phyloP scores from a whole-genome alignment of 345 rosid species.

The Theobroma cacao region DNA sequence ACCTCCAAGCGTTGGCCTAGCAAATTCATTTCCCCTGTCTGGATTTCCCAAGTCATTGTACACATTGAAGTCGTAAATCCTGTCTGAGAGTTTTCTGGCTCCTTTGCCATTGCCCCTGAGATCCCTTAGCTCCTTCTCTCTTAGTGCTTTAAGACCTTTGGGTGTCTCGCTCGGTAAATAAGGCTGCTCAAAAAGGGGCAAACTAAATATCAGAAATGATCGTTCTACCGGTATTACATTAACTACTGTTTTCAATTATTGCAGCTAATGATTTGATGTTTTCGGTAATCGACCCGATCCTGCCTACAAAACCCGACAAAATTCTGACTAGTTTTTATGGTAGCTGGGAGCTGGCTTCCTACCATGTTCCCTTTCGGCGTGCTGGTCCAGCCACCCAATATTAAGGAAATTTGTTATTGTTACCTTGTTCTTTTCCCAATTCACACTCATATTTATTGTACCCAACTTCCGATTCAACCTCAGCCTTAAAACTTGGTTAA shows the following conservation, averaged over 20 bases:
- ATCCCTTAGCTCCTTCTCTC: slow-evolving; percentile 66
- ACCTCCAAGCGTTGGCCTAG: slow-evolving; percentile 78
- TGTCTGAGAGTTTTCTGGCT: slow-evolving; percentile 73
- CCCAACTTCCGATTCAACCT: not conserved
- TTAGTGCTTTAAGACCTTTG: slow-evolving; percentile 55
- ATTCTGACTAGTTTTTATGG: not conserved
- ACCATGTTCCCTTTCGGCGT: not conserved
- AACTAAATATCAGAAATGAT: not conserved
- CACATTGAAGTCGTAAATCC: slow-evolving; percentile 74
- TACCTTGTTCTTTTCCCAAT: not conserved
- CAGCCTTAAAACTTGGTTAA: not conserved
- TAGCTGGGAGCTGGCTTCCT: not conserved
- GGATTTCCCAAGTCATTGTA: slow-evolving; percentile 98
- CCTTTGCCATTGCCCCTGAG: slow-evolving; percentile 74
- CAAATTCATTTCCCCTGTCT: slow-evolving; percentile 55
- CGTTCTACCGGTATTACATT: not conserved
- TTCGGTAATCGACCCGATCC: not conserved
- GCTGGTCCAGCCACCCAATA: not conserved
- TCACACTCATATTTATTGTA: not conserved
- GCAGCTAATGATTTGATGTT: not conserved
- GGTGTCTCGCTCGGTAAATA: slow-evolving; percentile 86
- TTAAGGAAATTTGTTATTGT: not conserved
- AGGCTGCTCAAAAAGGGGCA: slow-evolving; percentile 49
- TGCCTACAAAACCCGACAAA: not conserved
- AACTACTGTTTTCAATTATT: not conserved